Base-by-base conservation (phyloP, 2,329 filamentous ascomycete species). In the Fusarium globosum region DNA sequence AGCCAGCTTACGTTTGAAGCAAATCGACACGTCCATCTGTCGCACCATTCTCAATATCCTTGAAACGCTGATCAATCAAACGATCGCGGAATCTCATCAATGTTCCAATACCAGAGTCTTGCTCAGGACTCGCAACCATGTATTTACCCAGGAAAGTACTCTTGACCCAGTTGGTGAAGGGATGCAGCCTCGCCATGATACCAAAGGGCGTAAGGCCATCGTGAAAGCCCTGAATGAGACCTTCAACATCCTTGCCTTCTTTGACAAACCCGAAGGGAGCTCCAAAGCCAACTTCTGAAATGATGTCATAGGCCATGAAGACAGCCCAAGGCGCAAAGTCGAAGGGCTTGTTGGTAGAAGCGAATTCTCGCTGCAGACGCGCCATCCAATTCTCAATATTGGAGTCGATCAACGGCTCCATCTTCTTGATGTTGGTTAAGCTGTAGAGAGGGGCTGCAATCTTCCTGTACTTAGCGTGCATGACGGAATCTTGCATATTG, bases 41-140 rank as follows among this genome's bases (percentile, higher is more conserved):
- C 15, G 84, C 86, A 2, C 85, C 86, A 9, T 80, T 77, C 56
- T 85, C 81, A 26, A 89, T 82, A 58, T 88, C 86, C 33, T 82
- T 77, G 30, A 85, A 79, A 2, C 88, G 83, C 69, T 88, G 79
- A 28, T 80, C 76, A 63, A 90, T 84, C 5, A 90, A 82, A 33
- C 83, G 82, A 71, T 90, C 88, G 8, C 88, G 86, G 78, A 89
- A 90, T 14, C 86, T 82, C 87, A 90, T 90, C 62, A 90, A 75
- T 3, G 84, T 85, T 2, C 88, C 88, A 39, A 90, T 88, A 2
- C 88, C 88, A 18, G 83, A 85, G 43, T 88, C 79, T 39, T 90
- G 84, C 52, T 88, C 84, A 0, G 88, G 87, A 16, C 72, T 76
- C 51, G 45, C 74, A 2, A 76, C 74, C 60, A 72, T 57, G 9